Evolutionary conservation across 306 rosid species (phyloP), one percentile per base, ranked within the genome.

Genomic region (Alnus glutinosa): DNA sequence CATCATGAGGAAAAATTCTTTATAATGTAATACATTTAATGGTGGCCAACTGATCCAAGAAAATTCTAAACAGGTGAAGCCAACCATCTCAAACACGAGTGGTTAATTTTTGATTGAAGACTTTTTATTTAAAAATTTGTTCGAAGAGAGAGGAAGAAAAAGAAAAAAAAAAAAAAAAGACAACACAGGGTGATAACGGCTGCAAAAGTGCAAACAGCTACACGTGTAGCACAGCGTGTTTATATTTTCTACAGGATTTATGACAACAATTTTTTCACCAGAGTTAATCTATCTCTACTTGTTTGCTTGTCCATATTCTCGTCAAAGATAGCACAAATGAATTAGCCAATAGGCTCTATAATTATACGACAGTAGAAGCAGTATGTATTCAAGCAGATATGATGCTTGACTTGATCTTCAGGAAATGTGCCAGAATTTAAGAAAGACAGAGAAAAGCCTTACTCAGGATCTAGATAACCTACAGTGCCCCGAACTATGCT

Each of bases 401-500:
- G 74, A 75, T 51, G 34, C 36, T 46, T 75, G 59, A 47, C 74
- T 70, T 71, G 78, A 61, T 80, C n/a, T 42, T 34, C 55, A 66
- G 63, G 7, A 50, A 76, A 81, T 71, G 68, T 10, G 19, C 72
- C 71, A 36, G 73, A 39, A 49, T 69, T 80, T 55, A 62, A 34
- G 13, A 61, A 77, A 74, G 67, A 75, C 11, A 55, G 80, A 74
- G 79, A 44, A 75, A 54, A 64, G 84, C 52, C 96, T 85, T 91
- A 95, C 99, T 95, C 99, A 3, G 99, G 99, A 88, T 95, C 99
- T 68, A 95, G 72, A 84, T 95, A 95, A 52, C 99, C 99, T 7
- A 95, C 97, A 66, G 99, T 95, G 36, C 99, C 99, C 50, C 99
- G 90, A 87, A 95, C 99, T 42, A 88, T 84, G 86, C 99, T 95